Conservation (phyloP, 2,329 filamentous ascomycete genomes). For the Paraphaeosphaeria minitans region DNA sequence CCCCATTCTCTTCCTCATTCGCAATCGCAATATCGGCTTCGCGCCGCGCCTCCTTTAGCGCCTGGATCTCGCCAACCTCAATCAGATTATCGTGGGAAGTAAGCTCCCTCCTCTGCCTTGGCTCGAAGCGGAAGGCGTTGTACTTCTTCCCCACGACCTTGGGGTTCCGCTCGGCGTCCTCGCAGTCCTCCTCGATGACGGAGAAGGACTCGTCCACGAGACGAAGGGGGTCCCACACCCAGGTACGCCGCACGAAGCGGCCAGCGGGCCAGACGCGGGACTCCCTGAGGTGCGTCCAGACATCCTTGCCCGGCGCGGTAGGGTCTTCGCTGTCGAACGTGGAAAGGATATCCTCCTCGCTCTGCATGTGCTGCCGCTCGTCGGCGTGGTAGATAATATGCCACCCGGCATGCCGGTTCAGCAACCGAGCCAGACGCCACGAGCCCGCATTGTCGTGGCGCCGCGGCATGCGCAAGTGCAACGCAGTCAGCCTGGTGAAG, state of each 20-base stretch:
- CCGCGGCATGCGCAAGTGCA: slow-evolving; percentile 31
- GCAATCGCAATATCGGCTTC: background rate
- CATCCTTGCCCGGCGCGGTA: background rate
- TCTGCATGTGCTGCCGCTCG: slow-evolving; percentile 27
- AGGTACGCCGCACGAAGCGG: slow-evolving; percentile 11
- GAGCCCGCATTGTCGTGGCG: slow-evolving; percentile 25
- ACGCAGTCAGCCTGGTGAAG: slow-evolving; percentile 20
- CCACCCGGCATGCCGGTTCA: slow-evolving; percentile 24
- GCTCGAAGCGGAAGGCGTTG: background rate
- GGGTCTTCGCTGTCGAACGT: background rate
- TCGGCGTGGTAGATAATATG: slow-evolving; percentile 22
- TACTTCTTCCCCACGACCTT: background rate
- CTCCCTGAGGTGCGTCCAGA: background rate
- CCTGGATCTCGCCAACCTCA: background rate
- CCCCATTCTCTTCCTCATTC: background rate
- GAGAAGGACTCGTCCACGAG: background rate
- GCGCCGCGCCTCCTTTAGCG: background rate
- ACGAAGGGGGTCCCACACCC: slow-evolving; percentile 3
- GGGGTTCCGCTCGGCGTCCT: background rate
- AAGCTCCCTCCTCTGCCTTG: background rate
- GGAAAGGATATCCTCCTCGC: slow-evolving; percentile 15
- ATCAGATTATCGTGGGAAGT: background rate
- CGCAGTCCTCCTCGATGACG: background rate
- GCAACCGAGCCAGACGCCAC: slow-evolving; percentile 22
- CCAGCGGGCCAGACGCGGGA: slow-evolving; percentile 7